Evolutionary conservation across 2,329 filamentous ascomycete species (phyloP).

Genomic region (Aspergillus ustus): DNA sequence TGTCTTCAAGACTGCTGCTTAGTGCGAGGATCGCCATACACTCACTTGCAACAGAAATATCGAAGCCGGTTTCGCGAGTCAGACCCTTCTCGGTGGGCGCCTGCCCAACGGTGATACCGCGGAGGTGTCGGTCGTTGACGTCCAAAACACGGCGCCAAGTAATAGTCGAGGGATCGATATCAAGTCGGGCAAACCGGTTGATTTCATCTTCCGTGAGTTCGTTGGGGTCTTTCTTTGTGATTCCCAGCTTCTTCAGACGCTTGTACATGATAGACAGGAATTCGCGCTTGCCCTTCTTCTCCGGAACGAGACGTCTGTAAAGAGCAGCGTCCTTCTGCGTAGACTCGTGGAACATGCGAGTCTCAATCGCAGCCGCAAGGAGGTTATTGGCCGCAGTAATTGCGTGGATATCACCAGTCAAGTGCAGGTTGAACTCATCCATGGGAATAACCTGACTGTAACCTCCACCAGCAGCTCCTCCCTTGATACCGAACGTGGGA

Average conservation of each 20-base stretch:
- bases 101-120: slow-evolving; percentile 85
- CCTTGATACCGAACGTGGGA: slow-evolving; percentile 98
- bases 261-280: slow-evolving; percentile 93
- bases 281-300: slow-evolving; percentile 84
- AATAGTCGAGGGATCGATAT: slow-evolving; percentile 96
- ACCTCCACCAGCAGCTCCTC: slow-evolving; percentile 92
- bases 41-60: slow-evolving; percentile 96
- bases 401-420: slow-evolving; percentile 97
- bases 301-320: slow-evolving; percentile 84
- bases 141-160: slow-evolving; percentile 96
- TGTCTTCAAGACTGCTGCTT: slow-evolving; percentile 82
- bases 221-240: slow-evolving; percentile 91
- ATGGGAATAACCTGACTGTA: slow-evolving; percentile 99
- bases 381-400: slow-evolving; percentile 97
- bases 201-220: slow-evolving; percentile 91
- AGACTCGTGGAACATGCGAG: slow-evolving; percentile 96
- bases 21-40: slow-evolving; percentile 98
- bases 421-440: slow-evolving; percentile 98
- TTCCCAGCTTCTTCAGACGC: slow-evolving; percentile 91
- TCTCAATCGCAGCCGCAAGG: slow-evolving; percentile 93
- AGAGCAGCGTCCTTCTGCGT: slow-evolving; percentile 90
- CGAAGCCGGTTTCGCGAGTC: slow-evolving; percentile 87
- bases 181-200: slow-evolving; percentile 82
- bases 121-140: slow-evolving; percentile 93
- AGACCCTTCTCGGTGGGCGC: slow-evolving; percentile 90